A percentile compares a stretch with the other conserved stretches of the same genome.
Conservation (phyloP, 2,329 filamentous ascomycete genomes). For the Aspergillus ochraceoroseus region DNA sequence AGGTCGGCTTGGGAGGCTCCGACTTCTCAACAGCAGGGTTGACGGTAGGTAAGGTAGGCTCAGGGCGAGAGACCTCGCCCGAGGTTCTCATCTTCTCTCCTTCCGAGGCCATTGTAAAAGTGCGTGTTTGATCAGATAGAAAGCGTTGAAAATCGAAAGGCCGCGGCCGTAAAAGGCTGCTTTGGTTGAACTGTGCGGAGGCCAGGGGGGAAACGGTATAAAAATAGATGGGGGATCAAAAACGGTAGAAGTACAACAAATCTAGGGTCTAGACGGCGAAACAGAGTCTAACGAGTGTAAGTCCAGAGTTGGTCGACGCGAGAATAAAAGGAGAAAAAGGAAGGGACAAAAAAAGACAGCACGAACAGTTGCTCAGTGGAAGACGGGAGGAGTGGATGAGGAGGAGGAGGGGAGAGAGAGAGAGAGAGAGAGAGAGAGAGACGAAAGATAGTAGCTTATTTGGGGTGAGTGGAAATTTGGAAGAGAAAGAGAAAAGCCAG, state of each 20-base stretch:
- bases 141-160: constrained; percentile 49
- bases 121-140: constrained; percentile 40
- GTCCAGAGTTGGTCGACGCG: constrained; percentile 27
- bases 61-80: constrained; percentile 55
- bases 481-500: background rate
- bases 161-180: constrained; percentile 43
- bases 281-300: constrained; percentile 25
- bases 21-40: constrained; percentile 71
- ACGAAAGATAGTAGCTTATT: background rate
- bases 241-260: constrained; percentile 12
- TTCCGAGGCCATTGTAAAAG: constrained; percentile 55
- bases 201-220: constrained; percentile 36
- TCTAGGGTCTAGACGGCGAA: constrained; percentile 17
- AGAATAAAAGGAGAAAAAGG: constrained; percentile 23
- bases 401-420: background rate
- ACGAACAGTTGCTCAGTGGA: constrained; percentile 21
- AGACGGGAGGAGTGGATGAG: constrained; percentile 11
- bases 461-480: background rate
- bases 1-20: constrained; percentile 57
- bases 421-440: background rate
- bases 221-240: constrained; percentile 18
- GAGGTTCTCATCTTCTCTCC: constrained; percentile 80
- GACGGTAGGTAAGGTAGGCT: constrained; percentile 66
- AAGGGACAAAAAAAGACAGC: constrained; percentile 16
- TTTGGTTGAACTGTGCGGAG: constrained; percentile 42